Base-by-base conservation (phyloP, 805 yeast genomes). In the Ogataea angusta region DNA sequence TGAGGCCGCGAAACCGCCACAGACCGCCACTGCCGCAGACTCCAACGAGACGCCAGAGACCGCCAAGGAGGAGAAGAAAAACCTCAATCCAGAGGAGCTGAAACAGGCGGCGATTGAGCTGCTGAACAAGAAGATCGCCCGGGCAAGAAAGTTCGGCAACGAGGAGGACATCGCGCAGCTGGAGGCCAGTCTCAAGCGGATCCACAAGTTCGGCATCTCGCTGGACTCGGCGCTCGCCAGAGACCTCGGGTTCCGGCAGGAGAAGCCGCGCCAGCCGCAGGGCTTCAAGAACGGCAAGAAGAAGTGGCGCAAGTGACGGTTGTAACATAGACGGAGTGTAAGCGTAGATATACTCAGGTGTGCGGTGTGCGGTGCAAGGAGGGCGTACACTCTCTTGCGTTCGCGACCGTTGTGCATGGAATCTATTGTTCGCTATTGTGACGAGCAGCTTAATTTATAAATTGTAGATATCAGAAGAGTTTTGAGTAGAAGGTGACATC, bases 201-300 rank as follows among this genome's bases (percentile, higher is more conserved):
- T 89, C 48, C 82, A 82, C 59, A 88, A 86, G 67, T 90, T 88
- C 58, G 98, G 97, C 21, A 76, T 87, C 36, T 83, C 80, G 46
- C 59, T 71, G 25, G 80, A 80, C 42, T 78, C 85, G 29, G 74
- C 81, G 8, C 63, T 84, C 49, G 89, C 88, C 26, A 68, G 66
- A 48, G 89, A 83, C 54, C 68, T 84, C 34, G 89, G 89, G 0
- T 56, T 77, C 30, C 76, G 48, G 30, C 42, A 6, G 21, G 21
- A 19, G 21, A 19, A 19, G 21, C 21, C 21, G 3, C 21, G 21
- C 21, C 21, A 19, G 21, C 21, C 21, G 21, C 21, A 19, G 21
- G 21, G 21, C 9, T 7, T 3, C 31, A 26, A 34, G 35, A 10
- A 22, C 29, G 14, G 34, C 33, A 36, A 40, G 32, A 25, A 29